Conservation (phyloP, 495 filamentous ascomycete genomes). For the Cenococcum geophilum region DNA sequence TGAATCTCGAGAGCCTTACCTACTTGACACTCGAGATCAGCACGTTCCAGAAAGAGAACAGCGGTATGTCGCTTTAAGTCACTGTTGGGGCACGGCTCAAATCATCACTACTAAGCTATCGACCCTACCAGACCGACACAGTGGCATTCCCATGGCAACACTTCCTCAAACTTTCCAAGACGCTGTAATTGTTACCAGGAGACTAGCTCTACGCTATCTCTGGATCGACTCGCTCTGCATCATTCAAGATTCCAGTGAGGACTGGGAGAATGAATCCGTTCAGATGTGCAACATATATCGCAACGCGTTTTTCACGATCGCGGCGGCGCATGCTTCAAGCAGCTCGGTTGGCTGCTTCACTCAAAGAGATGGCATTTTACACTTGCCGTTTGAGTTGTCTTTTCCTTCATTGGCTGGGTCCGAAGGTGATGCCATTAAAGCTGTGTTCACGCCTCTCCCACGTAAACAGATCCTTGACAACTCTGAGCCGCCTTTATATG, state of each 20-base stretch:
- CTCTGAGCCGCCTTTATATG: constrained; percentile 9
- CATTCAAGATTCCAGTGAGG: constrained; percentile 4
- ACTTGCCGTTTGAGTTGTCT: constrained; percentile 5
- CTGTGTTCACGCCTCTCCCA: not conserved
- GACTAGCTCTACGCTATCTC: constrained; percentile 1
- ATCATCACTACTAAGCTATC: constrained; percentile 6
- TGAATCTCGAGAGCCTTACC: not conserved
- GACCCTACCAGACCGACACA: not conserved
- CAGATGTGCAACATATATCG: constrained; percentile 12
- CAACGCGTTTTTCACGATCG: not conserved
- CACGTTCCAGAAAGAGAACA: not conserved
- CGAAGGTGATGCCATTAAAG: not conserved
- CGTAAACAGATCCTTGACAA: not conserved
- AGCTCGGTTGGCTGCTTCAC: constrained; percentile 6
- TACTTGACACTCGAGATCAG: not conserved
- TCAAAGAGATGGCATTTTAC: constrained; percentile 7
- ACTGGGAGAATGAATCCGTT: constrained; percentile 7
- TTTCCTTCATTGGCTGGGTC: not conserved
- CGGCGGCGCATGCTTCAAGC: not conserved
- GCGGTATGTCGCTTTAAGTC: constrained; percentile 3
- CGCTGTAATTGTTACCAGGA: constrained; percentile 6
- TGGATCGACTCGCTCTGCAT: constrained; percentile 13
- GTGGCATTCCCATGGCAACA: not conserved
- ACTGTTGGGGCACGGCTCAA: constrained; percentile 13
- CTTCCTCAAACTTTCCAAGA: constrained; percentile 14